A percentile compares a stretch with the other conserved stretches of the same genome.
Evolutionary conservation across 2,329 filamentous ascomycete genomes (phyloP).

Genomic region (Emmonsiellopsis sp.): DNA sequence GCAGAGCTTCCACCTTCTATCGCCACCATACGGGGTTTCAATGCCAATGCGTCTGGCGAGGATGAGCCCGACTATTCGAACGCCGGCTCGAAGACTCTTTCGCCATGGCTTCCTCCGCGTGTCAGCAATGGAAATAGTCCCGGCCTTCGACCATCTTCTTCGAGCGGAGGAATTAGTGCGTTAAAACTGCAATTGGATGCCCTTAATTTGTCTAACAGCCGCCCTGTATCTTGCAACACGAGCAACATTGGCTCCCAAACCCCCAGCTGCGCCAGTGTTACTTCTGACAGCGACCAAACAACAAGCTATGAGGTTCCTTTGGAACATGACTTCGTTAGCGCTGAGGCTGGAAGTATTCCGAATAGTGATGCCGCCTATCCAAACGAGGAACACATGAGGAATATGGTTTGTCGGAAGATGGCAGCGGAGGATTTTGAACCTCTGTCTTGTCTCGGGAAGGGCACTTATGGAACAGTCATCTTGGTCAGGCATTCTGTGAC

Average conservation of each 20-base stretch:
- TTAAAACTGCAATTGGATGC: constrained; percentile 74
- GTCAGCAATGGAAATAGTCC: constrained; percentile 34
- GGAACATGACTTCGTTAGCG: constrained; percentile 74
- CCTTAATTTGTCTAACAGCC: constrained; percentile 57
- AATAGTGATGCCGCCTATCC: constrained; percentile 35
- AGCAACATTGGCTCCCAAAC: constrained; percentile 38
- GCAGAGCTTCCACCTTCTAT: constrained; percentile 19
- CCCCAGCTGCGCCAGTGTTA: constrained; percentile 51
- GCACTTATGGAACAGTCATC: constrained; percentile 88
- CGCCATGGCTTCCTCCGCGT: constrained; percentile 20
- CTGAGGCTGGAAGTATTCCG: constrained; percentile 35
- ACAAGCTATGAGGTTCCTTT: constrained; percentile 80
- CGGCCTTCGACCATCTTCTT: constrained; percentile 41
- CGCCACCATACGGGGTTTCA: constrained; percentile 37
- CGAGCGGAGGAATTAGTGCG: constrained; percentile 65
- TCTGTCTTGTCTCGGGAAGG: constrained; percentile 87
- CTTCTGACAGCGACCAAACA: constrained; percentile 59
- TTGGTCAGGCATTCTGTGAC: constrained; percentile 84
- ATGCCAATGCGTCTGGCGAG: constrained; percentile 34
- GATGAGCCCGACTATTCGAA: constrained; percentile 39
- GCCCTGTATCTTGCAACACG: constrained; percentile 48
- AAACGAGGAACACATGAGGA: constrained; percentile 48
- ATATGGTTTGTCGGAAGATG: constrained; percentile 66
- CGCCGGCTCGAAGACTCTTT: constrained; percentile 23
- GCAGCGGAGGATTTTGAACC: constrained; percentile 82